Evolutionary conservation across 805 yeast genomes (phyloP).

Genomic region (Yarrowia keelungensis): DNA sequence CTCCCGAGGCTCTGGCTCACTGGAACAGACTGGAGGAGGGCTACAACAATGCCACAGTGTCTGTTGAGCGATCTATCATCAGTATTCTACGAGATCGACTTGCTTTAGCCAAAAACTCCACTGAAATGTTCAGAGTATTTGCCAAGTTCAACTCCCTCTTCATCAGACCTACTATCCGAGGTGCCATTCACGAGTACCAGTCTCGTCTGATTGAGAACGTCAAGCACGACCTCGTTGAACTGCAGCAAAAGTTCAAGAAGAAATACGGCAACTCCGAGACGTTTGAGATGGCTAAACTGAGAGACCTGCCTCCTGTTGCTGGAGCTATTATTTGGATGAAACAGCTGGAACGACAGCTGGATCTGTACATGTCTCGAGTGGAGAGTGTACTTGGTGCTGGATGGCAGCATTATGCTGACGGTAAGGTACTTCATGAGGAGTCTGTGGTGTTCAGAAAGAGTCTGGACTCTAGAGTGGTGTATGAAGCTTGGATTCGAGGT

Average conservation of each 20-base stretch:
- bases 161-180: conserved; percentile 60
- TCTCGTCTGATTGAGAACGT: conserved; percentile 58
- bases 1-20: conserved; percentile 43
- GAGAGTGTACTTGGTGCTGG: conserved; percentile 63
- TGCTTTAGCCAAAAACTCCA: conserved; percentile 53
- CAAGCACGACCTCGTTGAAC: conserved; percentile 55
- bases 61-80: conserved; percentile 58
- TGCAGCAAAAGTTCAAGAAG: conserved; percentile 54
- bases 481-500: conserved; percentile 58
- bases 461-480: conserved; percentile 54
- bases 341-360: conserved; percentile 58
- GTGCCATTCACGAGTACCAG: conserved; percentile 68
- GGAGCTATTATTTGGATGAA: conserved; percentile 60
- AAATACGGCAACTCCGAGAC: conserved; percentile 50
- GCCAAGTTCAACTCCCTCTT: conserved; percentile 58
- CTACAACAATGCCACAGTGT: conserved; percentile 55
- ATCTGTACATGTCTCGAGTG: conserved; percentile 54
- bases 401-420: conserved; percentile 71
- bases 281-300: conserved; percentile 50
- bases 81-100: conserved; percentile 53
- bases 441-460: conserved; percentile 56
- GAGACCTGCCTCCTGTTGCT: conserved; percentile 58
- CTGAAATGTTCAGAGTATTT: conserved; percentile 61
- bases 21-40: conserved; percentile 56
- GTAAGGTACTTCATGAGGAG: conserved; percentile 64